Base-by-base conservation (phyloP, 768 basidiomycete genomes). In the Collybia nuda region DNA sequence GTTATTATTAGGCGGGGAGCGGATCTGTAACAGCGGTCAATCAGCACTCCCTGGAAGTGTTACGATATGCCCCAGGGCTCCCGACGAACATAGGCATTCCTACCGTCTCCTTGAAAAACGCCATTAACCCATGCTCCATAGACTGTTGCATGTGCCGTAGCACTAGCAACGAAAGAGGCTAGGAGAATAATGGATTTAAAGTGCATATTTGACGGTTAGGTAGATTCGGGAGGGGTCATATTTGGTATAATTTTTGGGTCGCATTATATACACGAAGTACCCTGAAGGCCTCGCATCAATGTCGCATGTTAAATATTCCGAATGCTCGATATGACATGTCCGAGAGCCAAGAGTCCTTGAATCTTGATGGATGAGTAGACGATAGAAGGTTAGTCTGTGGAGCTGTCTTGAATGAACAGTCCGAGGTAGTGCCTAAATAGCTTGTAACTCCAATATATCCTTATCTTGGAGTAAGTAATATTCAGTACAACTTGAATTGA, bases 101-200 rank as follows among this genome's bases (percentile, higher is more conserved):
- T 56, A 32, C 70, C 67, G 52, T 65, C 62, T 26, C 69, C 71
- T 51, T 72, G 69, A 47, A 67, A 64, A 37, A 67, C 65, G 22
- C 63, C 68, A 48, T 72, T 70, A 42, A 72, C 63, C 69, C 68
- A 70, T 29, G 67, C 64, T 40, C 69, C 61, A 56, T 63, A 72
- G n/a, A 72, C 63, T 4, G 66, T 67, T 26, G 63, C 58, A 44
- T 72, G 70, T 9, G 70, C 70, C 29, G 57, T 52, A 22, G 56
- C 57, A 12, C 59, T 50, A 21, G 56, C 49, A 28, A 63, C 45
- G 19, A 63, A 52, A 12, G 66, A 62, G 9, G 60, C 54, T 18
- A 64, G 35, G n/a, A 59, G 47, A 21, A 60, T 40, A 24, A 64
- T 49, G 40, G 56, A 43, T 8, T 40, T 37, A 37, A 65, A 43